Evolutionary conservation across 192 early-diverging fungal species (phyloP), one percentile per base, ranked within the genome.

Genomic region (Kappamyces sp.): DNA sequence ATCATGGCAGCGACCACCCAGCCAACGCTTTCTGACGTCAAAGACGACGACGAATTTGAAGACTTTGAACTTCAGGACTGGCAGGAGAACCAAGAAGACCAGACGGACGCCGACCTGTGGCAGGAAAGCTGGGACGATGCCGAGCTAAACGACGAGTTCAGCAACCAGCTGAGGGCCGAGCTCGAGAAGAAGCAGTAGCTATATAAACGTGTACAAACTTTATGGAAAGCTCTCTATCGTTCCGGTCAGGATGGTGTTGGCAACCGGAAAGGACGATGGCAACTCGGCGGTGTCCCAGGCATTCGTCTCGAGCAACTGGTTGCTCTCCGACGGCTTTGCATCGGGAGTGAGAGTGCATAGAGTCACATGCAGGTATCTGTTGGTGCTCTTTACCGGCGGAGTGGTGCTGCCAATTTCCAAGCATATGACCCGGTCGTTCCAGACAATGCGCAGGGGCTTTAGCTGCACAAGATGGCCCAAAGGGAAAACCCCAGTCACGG

Each of bases 311-410:
- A 74, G 31, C 57, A 74, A 49, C 15, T 50, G 59, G 47, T 68
- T 67, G 38, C 72, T 71, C 2, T 50, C 49, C 15, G 61, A 12
- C n/a, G 67, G 49, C 51, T 70, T 66, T 35, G 63, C 54, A 2
- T 52, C 51, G 14, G 60, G 48, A n/a, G 57, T 62, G 14, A 33
- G 40, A 2, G 68, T 66, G 3, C 58, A 63, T 32, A 70, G 37
- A 14, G 72, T 74, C 2, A 69, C 55, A 43, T 74, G 72, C 41
- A 67, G 64, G n/a, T 66, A 22, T 2, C 41, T 32, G 52, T 74
- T 67, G 1, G 31, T 40, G 50, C 50, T 30, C 14, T 33, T 2
- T 7, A 70, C 41, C 1, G 5, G 61, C 4, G 43, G 45, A 35
- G 47, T 40, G 4, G 60, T 14, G n/a, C 15, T 14, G n/a, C 47